Evolutionary conservation across 1,284 basidiomycete species (phyloP), one percentile per base, ranked within the genome.

Genomic region (Cutaneotrichosporon cavernicola): DNA sequence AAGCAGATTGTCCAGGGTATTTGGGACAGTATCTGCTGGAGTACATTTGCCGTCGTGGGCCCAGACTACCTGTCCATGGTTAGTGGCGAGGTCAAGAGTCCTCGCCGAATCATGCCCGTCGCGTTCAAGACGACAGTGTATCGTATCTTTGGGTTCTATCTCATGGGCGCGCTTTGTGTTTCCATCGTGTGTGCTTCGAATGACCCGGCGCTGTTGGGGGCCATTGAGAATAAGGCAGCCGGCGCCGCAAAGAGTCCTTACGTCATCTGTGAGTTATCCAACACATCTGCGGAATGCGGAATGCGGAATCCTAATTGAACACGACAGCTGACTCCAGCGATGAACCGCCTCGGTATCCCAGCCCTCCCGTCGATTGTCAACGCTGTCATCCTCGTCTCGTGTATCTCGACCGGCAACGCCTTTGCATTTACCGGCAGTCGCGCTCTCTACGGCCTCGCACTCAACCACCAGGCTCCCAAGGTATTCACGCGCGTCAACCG

Each of bases 401-500:
- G 79, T 32, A 68, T 80, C 50, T 80, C 76, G 3, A 76, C 75
- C 18, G 81, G 69, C 38, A 71, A 72, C 57, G 68, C 71, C 7
- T 74, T 70, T 58, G 67, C 66, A 22, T 76, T 72, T 60, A 70
- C 65, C 52, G 67, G 72, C 2, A 69, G 68, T 22, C 69, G 76
- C 30, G 60, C 63, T 9, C 60, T 77, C 22, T 73, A 71, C 62
- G 32, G 67, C 13, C 73, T 84, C 4, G 81, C 83, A 1, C 71
- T 78, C 16, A 80, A 80, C 60, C 79, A 81, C 47, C 79, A 83
- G 59, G 82, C 83, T 1, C 83, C 83, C 7, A 61, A 62, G 18
- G 70, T 84, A 65, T 82, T 85, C 72, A 76, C 79, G 26, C 73
- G 79, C 9, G 82, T 83, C 60, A 85, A 85, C 75, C 74, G 77